Conservation (phyloP, 805 yeast genomes). For the Yarrowia bubula region DNA sequence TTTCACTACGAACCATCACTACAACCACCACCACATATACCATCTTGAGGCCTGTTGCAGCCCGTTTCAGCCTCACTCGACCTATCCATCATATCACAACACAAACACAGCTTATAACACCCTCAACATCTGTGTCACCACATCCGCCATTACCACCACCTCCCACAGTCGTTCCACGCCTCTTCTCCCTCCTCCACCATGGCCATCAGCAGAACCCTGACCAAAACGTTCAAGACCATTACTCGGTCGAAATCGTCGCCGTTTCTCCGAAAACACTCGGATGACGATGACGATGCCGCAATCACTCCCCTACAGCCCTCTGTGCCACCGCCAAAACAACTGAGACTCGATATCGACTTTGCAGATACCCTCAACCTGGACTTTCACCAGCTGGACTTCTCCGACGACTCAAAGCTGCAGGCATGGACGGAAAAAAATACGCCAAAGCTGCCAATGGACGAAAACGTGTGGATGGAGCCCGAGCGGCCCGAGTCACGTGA, state of each 20-base stretch:
- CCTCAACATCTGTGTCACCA: too few species aligned
- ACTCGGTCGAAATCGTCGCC: constrained; percentile 16
- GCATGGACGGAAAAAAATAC: constrained; percentile 11
- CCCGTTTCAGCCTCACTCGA: background rate
- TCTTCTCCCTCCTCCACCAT: too few species aligned
- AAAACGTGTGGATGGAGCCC: background rate
- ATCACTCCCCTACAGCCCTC: background rate
- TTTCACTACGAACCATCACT: background rate
- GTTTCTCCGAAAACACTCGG: constrained; percentile 3
- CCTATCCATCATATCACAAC: background rate
- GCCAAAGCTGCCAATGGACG: background rate
- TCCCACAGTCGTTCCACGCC: background rate
- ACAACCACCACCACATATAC: background rate
- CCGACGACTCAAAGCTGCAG: constrained; percentile 9
- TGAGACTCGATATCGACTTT: constrained; percentile 7
- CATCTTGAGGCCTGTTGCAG: too few species aligned
- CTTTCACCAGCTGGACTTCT: constrained; percentile 19
- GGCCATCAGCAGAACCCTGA: background rate
- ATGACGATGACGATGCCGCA: background rate
- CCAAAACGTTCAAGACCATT: constrained; percentile 19
- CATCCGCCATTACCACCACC: background rate
- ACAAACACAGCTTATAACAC: too few species aligned
- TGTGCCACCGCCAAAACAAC: background rate
- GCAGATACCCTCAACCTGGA: constrained; percentile 13
- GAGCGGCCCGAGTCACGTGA: background rate